phyloP scores from a whole-genome alignment of 1,284 basidiomycete species.

The Megacollybia platyphylla region DNA sequence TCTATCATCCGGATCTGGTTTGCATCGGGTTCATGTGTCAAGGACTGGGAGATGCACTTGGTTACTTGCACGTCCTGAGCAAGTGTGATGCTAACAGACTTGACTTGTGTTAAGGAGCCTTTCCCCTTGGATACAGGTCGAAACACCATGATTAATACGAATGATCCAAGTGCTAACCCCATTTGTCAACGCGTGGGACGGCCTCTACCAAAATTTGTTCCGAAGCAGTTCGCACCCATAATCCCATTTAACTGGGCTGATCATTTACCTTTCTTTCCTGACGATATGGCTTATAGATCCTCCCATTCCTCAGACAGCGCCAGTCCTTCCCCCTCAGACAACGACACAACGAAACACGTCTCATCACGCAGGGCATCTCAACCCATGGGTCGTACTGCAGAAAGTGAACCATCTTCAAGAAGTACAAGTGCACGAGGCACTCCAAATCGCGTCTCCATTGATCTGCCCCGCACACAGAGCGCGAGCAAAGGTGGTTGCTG shows the following conservation, averaged over 20 bases:
- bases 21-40: too few relatives aligned
- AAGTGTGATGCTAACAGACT: too few relatives aligned
- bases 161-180: too few relatives aligned
- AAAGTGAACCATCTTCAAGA: constrained; percentile 22
- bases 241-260: constrained; percentile 9
- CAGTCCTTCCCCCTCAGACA: constrained; percentile 31
- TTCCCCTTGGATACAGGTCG: too few relatives aligned
- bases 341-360: constrained; percentile 21
- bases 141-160: too few relatives aligned
- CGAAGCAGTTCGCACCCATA: constrained; percentile 14
- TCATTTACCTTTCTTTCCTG: constrained; percentile 8
- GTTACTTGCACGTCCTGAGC: too few relatives aligned
- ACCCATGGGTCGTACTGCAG: constrained; percentile 5
- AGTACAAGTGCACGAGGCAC: constrained; percentile 27
- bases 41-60: too few relatives aligned
- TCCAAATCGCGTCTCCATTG: constrained; percentile 33
- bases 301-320: constrained; percentile 17
- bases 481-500: constrained; percentile 65
- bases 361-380: constrained; percentile 26
- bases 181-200: too few relatives aligned
- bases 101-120: too few relatives aligned
- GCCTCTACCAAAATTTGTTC: constrained; percentile 13
- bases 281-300: constrained; percentile 11
- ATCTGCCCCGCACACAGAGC: constrained; percentile 38
- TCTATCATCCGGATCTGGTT: too few relatives aligned